phyloP scores from a whole-genome alignment of 2,329 filamentous ascomycete genomes.

The Verticillium klebahnii region DNA sequence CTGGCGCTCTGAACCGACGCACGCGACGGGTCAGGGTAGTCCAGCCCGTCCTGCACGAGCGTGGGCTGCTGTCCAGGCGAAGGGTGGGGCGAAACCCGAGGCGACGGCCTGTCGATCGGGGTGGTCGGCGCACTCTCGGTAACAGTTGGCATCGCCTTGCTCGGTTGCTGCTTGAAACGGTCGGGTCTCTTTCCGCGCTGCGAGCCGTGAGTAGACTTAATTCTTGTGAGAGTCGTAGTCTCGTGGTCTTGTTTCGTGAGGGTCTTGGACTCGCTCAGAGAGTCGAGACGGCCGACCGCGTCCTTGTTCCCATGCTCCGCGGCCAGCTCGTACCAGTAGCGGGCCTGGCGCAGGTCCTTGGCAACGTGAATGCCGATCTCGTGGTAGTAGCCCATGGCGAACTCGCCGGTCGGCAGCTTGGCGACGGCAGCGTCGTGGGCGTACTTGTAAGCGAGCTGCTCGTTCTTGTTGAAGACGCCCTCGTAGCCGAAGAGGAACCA shows the following conservation, averaged over 20 bases:
- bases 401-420: constrained; percentile 85
- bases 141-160: constrained; percentile 40
- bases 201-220: constrained; percentile 76
- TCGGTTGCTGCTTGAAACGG: constrained; percentile 46
- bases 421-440: constrained; percentile 79
- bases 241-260: constrained; percentile 91
- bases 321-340: constrained; percentile 86
- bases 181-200: constrained; percentile 59
- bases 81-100: constrained; percentile 33
- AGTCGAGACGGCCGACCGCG: constrained; percentile 75
- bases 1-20: constrained; percentile 30
- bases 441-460: constrained; percentile 87
- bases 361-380: constrained; percentile 91
- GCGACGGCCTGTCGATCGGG: constrained; percentile 21
- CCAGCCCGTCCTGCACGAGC: constrained; percentile 30
- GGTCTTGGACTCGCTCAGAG: constrained; percentile 75
- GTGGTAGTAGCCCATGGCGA: constrained; percentile 95
- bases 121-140: constrained; percentile 34
- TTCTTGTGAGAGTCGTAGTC: constrained; percentile 80
- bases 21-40: constrained; percentile 44
- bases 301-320: constrained; percentile 90
- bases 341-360: constrained; percentile 77
- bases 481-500: constrained; percentile 98
- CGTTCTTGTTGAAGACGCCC: constrained; percentile 89
- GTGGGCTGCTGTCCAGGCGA: constrained; percentile 36